Evolutionary conservation across 1,284 basidiomycete species (phyloP), one percentile per base, ranked within the genome.

Genomic region (Paramarasmius palmivorus): DNA sequence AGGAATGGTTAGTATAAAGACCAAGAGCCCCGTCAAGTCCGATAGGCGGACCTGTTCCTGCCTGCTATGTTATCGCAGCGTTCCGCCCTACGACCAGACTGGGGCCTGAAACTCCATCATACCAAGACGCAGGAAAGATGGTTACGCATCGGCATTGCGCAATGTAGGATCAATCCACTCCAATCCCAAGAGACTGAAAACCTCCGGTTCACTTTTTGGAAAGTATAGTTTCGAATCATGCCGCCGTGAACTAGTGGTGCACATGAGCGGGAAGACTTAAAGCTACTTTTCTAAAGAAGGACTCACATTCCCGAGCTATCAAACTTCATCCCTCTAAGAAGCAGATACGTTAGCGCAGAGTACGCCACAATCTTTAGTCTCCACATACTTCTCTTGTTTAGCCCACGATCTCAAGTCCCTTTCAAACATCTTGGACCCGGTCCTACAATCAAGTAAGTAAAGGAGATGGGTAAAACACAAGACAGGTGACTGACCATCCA

Each of bases 341-440:
- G 36, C 29, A 50, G 32, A 50, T 10, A 41, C 23, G 19, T 41
- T 12, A 22, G 22, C n/a, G n/a, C 12, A 38, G 37, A n/a, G 4
- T 19, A 38, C 6, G 12, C 20, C 37, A 15, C 12, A 4, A 4
- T 38, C 15, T 19, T 20, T 9, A 8, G 6, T 19, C 22, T 9
- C 7, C 5, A 22, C 69, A 36, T 59, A 83, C 83, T 72, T 78
- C 67, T 82, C 75, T 51, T 77, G 68, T 65, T 90, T 86, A 1
- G 89, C 88, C 79, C 82, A 87, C 15, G 80, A 71, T 50, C 90
- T 73, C 50, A 93, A 64, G 65, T 93, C 91, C n/a, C 90, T 74
- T 64, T 92, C 79, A 60, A 93, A 92, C 80, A 89, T 84, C 47
- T 79, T 88, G 0, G 86, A 90, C 0, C 91, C 91, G 4, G 86